Conservation (phyloP, 192 early-diverging fungal species). For the Jimgerdemannia flammicorona region DNA sequence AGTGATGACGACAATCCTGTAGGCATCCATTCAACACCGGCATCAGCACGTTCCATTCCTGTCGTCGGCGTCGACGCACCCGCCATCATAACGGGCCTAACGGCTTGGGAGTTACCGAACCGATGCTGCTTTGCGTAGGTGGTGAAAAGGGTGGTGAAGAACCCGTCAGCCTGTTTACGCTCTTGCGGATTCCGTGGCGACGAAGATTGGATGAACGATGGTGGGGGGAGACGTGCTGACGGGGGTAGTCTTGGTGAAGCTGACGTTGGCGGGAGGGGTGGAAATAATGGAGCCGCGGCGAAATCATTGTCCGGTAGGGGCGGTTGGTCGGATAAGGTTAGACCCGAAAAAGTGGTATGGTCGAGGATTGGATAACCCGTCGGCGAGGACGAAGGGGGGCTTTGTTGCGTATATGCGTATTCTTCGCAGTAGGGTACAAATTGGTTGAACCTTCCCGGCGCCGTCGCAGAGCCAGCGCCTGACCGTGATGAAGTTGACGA, state of each 20-base stretch:
- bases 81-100: not conserved
- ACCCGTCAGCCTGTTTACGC: too few species aligned
- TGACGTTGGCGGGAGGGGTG: not conserved
- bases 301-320: not conserved
- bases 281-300: not conserved
- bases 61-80: not conserved
- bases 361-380: not conserved
- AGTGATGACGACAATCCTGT: not conserved
- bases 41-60: not conserved
- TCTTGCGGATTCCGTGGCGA: not conserved
- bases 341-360: not conserved
- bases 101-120: not conserved
- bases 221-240: too few species aligned
- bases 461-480: not conserved
- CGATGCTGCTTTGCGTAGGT: not conserved
- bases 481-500: not conserved
- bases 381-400: not conserved
- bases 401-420: not conserved
- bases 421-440: not conserved
- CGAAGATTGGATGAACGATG: not conserved
- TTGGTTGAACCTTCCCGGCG: not conserved
- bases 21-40: not conserved
- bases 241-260: not conserved
- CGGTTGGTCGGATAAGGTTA: not conserved
- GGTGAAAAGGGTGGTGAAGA: not conserved